phyloP scores from a whole-genome alignment of 1,139 yeast genomes.

The Candida sojae region DNA sequence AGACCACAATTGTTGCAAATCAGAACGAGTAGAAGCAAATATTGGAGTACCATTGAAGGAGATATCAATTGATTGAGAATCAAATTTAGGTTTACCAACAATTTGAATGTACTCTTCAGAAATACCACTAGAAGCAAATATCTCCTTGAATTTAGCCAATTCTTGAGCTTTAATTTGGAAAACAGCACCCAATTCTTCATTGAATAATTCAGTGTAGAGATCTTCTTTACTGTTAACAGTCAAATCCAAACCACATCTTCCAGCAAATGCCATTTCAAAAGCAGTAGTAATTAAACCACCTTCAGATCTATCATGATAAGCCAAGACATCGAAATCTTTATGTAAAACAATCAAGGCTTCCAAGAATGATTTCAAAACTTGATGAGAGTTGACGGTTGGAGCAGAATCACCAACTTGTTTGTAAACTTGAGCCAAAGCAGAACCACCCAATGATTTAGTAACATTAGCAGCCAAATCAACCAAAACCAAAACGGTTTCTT shows the following conservation, averaged over 20 bases:
- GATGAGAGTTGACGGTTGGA: slow-evolving; percentile 79
- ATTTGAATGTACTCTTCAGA: slow-evolving; percentile 52
- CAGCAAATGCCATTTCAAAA: slow-evolving; percentile 96
- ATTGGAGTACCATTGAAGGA: slow-evolving; percentile 47
- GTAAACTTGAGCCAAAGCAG: slow-evolving; percentile 93
- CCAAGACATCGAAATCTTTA: slow-evolving; percentile 63
- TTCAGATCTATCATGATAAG: slow-evolving; percentile 96
- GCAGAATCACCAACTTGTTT: slow-evolving; percentile 79
- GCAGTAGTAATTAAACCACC: slow-evolving; percentile 91
- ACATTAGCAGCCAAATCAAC: slow-evolving; percentile 75
- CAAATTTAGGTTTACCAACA: slow-evolving; percentile 66
- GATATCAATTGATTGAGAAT: slow-evolving; percentile 54
- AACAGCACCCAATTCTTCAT: slow-evolving; percentile 95
- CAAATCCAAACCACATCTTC: slow-evolving; percentile 73
- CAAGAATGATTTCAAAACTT: slow-evolving; percentile 67
- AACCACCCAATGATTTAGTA: slow-evolving; percentile 77
- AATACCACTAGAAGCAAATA: slow-evolving; percentile 61
- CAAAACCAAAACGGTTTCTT: slow-evolving; percentile 64
- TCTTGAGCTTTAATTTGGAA: slow-evolving; percentile 75
- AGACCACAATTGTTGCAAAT: slow-evolving; percentile 83
- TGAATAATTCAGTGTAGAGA: slow-evolving; percentile 63
- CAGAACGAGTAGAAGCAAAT: slow-evolving; percentile 60
- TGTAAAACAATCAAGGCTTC: slow-evolving; percentile 72
- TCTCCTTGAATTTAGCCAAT: slow-evolving; percentile 52
- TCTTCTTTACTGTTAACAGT: slow-evolving; percentile 37